Evolutionary conservation across 768 basidiomycete genomes (phyloP), one percentile per base, ranked within the genome.

Genomic region (Agaricus blazei): DNA sequence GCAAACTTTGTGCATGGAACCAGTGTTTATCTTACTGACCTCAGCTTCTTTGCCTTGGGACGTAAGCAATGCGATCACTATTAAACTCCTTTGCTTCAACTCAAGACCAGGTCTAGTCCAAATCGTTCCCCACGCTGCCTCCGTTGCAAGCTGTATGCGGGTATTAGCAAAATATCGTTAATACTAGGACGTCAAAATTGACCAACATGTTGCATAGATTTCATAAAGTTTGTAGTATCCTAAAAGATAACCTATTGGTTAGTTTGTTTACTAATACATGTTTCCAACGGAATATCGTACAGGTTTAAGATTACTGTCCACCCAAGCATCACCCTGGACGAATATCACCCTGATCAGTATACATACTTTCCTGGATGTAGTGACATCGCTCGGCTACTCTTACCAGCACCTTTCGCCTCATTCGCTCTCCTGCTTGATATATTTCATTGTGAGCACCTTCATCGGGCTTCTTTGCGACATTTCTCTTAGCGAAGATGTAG

Each of bases 31-130:
- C n/a, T 48, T 6, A 60, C 65, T 37, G 37, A 75, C 75, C 69
- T 77, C 76, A 14, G 70, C 70, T 44, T 72, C 67, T 57, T 75
- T 78, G 3, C 70, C 75, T 58, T 75, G 75, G 9, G 69, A 68
- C 8, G 73, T 75, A 3, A 76, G 65, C 3, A 78, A 58, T 2
- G 76, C 75, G 44, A 78, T 71, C 51, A 70, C 68, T 50, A 78
- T 76, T 52, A 78, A 60, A 55, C 76, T 78, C 34, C 76, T 69
- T 52, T 76, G 75, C 58, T 76, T 78, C 41, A 69, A 65, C 59
- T 78, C 75, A 2, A 78, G 63, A 8, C 76, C 75, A 31, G 75
- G 74, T 45, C 76, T 69, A 43, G 75, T 73, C 75, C 75, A 77
- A 49, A 76, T 75, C 3, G 72, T 75, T 15, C 76, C 76, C 75